phyloP scores from a whole-genome alignment of 1,284 basidiomycete species.

The Melanopsichium pennsylvanicum region DNA sequence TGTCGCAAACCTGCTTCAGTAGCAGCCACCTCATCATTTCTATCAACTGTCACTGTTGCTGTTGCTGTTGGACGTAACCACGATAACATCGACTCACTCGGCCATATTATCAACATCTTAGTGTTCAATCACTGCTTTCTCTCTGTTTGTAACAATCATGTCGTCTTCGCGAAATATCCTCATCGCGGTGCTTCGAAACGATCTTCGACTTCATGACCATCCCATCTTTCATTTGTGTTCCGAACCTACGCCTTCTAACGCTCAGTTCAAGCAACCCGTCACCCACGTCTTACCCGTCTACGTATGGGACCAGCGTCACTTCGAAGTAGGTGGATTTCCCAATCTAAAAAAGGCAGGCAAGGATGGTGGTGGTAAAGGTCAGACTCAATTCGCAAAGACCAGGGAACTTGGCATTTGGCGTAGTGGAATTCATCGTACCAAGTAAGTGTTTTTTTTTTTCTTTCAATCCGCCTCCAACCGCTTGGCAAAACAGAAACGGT shows the following conservation, averaged over 20 bases:
- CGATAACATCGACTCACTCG: no score
- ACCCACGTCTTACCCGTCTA: slow-evolving; percentile 59
- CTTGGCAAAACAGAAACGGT: no score
- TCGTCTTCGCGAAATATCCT: slow-evolving; percentile 42
- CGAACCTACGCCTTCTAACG: slow-evolving; percentile 26
- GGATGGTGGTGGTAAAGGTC: slow-evolving; percentile 15
- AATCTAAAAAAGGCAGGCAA: slow-evolving; percentile 29
- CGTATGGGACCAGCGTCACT: slow-evolving; percentile 50
- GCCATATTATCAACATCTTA: background rate
- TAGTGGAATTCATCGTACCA: slow-evolving; percentile 43
- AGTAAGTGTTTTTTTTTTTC: slow-evolving; percentile 16
- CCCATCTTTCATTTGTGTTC: slow-evolving; percentile 52
- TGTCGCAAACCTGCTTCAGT: no score
- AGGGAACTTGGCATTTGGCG: slow-evolving; percentile 48
- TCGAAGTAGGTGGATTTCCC: slow-evolving; percentile 53
- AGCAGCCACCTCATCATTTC: no score
- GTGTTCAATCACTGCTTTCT: background rate
- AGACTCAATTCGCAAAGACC: slow-evolving; percentile 41
- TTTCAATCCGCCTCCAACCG: background rate
- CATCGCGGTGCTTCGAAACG: slow-evolving; percentile 51
- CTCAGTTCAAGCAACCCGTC: slow-evolving; percentile 36
- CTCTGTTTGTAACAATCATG: slow-evolving; percentile 15
- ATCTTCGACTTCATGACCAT: slow-evolving; percentile 57
- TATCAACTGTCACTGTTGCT: no score
- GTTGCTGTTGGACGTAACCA: no score